Conservation (phyloP, 768 basidiomycete species). For the Fibroporia radiculosa region DNA sequence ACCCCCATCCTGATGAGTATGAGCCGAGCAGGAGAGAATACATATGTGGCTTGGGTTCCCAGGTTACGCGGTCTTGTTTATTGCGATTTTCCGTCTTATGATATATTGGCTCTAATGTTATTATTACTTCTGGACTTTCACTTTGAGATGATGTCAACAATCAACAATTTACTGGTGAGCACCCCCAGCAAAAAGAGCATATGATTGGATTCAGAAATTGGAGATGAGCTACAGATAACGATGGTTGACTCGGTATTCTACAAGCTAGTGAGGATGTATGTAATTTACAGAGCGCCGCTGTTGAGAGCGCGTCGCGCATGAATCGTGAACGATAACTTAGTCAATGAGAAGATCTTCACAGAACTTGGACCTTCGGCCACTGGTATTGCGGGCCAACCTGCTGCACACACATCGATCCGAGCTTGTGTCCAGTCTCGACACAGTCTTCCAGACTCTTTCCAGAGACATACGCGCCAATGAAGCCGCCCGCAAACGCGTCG, state of each 20-base stretch:
- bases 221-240: constrained; percentile 18
- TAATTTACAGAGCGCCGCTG: constrained; percentile 11
- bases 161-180: no score
- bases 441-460: constrained; percentile 74
- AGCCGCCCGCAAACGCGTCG: constrained; percentile 95
- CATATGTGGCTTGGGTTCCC: background rate
- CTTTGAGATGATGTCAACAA: background rate
- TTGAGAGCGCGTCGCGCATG: constrained; percentile 13
- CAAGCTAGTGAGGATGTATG: constrained; percentile 7
- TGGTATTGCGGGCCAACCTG: constrained; percentile 50
- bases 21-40: background rate
- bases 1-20: constrained; percentile 38
- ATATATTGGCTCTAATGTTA: background rate
- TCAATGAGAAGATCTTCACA: constrained; percentile 19
- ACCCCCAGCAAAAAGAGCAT: no score
- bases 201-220: no score
- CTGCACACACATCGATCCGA: constrained; percentile 81
- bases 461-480: constrained; percentile 76
- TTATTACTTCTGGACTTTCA: background rate
- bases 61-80: no score
- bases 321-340: no score
- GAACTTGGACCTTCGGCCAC: constrained; percentile 48
- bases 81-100: no score
- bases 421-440: constrained; percentile 78
- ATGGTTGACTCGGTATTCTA: constrained; percentile 20